A percentile compares a stretch with the other conserved stretches of the same genome.
phyloP scores from a whole-genome alignment of 345 rosid genomes.

The Ailanthus altissimus region DNA sequence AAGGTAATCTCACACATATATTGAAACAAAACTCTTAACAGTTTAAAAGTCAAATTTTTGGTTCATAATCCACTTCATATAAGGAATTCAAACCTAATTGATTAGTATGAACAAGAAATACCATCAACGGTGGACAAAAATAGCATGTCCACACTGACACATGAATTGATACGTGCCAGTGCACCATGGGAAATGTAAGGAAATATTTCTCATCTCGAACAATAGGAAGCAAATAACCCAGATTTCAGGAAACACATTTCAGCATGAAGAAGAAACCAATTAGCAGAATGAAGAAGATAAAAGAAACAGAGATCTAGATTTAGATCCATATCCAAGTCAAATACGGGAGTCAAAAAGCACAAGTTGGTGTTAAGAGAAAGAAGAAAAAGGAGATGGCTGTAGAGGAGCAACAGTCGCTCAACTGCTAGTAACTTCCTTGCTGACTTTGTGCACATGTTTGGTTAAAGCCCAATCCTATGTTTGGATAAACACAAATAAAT shows the following conservation, averaged over 20 bases:
- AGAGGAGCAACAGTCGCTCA: not conserved
- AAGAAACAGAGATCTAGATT: too few species aligned
- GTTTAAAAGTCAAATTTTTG: not conserved
- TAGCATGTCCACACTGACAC: not conserved
- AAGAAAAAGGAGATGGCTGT: not conserved
- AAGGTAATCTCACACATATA: not conserved
- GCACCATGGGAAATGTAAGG: not conserved
- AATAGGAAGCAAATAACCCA: not conserved
- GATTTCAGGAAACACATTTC: not conserved
- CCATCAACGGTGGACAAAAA: not conserved
- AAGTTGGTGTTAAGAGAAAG: not conserved
- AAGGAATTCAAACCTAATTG: not conserved
- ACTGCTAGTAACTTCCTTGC: too few species aligned
- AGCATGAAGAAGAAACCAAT: not conserved
- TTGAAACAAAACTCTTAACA: not conserved
- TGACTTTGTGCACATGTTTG: too few species aligned
- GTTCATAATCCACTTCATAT: not conserved
- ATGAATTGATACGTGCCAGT: not conserved
- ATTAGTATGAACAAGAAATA: not conserved
- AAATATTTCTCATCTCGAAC: not conserved
- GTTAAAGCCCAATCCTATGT: too few species aligned
- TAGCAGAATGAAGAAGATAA: too few species aligned
- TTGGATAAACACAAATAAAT: too few species aligned
- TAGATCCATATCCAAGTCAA: too few species aligned
- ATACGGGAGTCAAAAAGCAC: not conserved